These are phyloP conservation scores for Dinochytrium kinnereticum DNA, from an alignment of 371 early-diverging fungal genomes.

Conservation along the genomic window DNA sequence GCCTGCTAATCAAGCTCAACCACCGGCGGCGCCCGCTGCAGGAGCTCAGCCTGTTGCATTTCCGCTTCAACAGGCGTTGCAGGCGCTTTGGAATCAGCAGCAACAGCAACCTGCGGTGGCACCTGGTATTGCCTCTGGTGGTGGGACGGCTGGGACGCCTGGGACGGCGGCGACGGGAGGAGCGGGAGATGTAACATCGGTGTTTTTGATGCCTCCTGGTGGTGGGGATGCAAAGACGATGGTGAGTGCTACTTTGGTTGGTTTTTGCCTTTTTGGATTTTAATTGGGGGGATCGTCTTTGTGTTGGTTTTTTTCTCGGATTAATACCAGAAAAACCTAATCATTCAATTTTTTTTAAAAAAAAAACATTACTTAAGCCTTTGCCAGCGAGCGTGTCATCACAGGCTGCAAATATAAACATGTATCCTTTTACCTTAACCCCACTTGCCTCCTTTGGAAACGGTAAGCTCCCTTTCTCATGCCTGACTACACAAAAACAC, in stretches of 20 bases:
- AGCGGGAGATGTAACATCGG: background rate
- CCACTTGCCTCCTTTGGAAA: slow-evolving; percentile 16
- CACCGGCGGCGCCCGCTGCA: background rate
- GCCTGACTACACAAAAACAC: background rate
- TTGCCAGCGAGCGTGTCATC: no score
- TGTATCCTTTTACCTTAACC: slow-evolving; percentile 28
- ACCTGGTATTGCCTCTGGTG: slow-evolving; percentile 10
- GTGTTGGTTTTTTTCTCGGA: no score
- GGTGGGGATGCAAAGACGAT: no score
- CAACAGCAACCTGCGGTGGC: slow-evolving; percentile 41
- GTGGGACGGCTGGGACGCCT: background rate
- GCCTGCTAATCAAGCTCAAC: background rate
- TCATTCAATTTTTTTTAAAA: no score
- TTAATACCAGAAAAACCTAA: no score
- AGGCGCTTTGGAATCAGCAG: slow-evolving; percentile 24
- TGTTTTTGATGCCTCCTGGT: background rate
- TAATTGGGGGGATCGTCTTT: no score
- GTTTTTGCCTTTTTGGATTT: no score
- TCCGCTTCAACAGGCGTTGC: slow-evolving; percentile 7
- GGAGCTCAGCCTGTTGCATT: background rate
- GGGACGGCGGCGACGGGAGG: background rate
- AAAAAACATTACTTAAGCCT: no score
- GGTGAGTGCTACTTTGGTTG: no score
- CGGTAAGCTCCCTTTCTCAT: no score
- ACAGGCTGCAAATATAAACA: background rate